Evolutionary conservation across 2,329 filamentous ascomycete genomes (phyloP), one percentile per base, ranked within the genome.

Genomic region (Talaromyces islandicus): DNA sequence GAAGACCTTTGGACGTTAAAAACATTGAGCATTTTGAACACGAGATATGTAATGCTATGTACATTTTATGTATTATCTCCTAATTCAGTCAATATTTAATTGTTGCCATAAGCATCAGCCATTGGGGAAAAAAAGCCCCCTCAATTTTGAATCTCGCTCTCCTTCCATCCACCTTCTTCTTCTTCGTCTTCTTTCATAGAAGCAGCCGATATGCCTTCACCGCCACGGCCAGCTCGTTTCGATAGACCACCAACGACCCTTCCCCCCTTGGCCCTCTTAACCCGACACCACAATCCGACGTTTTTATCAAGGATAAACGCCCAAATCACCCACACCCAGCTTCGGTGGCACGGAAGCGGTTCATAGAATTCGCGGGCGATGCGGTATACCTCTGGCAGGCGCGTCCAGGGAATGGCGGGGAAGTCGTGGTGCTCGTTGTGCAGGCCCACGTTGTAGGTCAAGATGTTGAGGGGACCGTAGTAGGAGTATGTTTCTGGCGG

Each of bases 401-500:
- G 83, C 10, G 92, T 97, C 94, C 94, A 99, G 0, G 94, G 93
- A 53, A 99, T 85, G 54, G 94, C 94, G 11, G 94, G 94, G 78
- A 99, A 99, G 76, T 99, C 94, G 75, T 99, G 94, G 77, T 99
- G 94, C 81, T 99, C 94, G 73, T 99, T 99, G 81, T 99, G 94
- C 70, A 97, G 80, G 57, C 94, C 94, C 52, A 99, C 94, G 69
- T 99, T 99, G 82, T 97, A 99, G 0, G 92, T 96, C 55, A 99
- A 78, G 69, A 92, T 77, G 78, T 99, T 99, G 65, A 97, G 83
- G 0, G 89, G 85, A 0, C 94, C 94, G 73, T 99, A 99, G 83
- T 99, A 99, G 54, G 89, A 93, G 79, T 91, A 99, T 1, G 94
- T 99, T 81, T 99, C 94, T 2, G 94, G 92, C 4, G 96, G 83